Conservation (phyloP, 768 basidiomycete species). For the Boletus rubescentipes region DNA sequence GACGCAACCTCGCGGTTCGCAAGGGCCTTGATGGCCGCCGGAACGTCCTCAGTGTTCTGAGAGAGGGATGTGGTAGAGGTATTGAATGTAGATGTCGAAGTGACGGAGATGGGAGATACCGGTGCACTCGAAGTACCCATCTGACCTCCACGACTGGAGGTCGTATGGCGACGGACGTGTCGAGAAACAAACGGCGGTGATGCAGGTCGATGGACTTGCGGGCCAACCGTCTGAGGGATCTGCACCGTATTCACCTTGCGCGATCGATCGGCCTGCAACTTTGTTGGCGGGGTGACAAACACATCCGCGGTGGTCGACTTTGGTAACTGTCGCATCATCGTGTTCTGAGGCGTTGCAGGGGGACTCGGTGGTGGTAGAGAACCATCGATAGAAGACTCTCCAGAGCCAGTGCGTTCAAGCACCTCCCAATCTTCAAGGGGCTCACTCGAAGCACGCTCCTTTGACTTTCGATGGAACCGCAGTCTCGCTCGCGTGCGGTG, state of each 20-base stretch:
- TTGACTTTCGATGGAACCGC: conserved; percentile 36
- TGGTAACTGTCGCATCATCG: conserved; percentile 14
- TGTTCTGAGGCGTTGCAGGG: conserved; percentile 22
- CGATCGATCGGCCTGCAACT: conserved; percentile 13
- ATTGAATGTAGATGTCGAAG: conserved; percentile 30
- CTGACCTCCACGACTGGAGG: conserved; percentile 32
- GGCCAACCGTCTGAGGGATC: conserved; percentile 16
- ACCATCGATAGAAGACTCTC: conserved; percentile 25
- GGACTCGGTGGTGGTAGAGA: conserved; percentile 21
- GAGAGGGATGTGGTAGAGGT: conserved; percentile 20
- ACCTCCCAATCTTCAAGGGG: conserved; percentile 35
- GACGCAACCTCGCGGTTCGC: conserved; percentile 20
- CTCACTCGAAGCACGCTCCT: conserved; percentile 34
- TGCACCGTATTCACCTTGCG: conserved; percentile 28
- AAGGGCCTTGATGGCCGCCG: conserved; percentile 13
- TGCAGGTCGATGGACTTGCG: conserved; percentile 25
- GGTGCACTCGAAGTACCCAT: conserved; percentile 31
- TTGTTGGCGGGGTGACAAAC: conserved; percentile 13
- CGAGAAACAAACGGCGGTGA: conserved; percentile 35
- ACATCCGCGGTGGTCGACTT: conserved; percentile 9
- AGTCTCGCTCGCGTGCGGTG: conserved; percentile 32
- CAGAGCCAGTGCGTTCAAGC: conserved; percentile 29
- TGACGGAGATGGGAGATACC: conserved; percentile 30
- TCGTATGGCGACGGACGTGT: conserved; percentile 34
- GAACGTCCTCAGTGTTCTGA: conserved; percentile 22